Evolutionary conservation across 257 asterid species (phyloP).

Genomic region (Solanum ahanhuiri): DNA sequence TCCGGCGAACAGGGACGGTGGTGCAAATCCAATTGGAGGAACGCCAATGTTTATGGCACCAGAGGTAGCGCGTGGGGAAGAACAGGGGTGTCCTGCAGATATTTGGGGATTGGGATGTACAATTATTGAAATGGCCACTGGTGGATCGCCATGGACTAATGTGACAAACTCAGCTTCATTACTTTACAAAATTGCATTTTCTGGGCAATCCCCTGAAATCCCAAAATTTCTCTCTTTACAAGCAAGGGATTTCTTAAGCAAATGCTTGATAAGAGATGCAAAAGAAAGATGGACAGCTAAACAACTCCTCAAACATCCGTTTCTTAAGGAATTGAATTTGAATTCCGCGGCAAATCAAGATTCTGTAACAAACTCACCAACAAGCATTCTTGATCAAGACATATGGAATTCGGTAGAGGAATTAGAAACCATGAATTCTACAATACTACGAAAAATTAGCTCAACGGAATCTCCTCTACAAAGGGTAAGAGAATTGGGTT

Average conservation of each 20-base stretch:
- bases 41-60: conserved; percentile 87
- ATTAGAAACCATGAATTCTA: background rate
- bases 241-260: conserved; percentile 58
- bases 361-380: conserved; percentile 29
- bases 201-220: conserved; percentile 43
- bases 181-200: conserved; percentile 43
- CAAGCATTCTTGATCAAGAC: conserved; percentile 60
- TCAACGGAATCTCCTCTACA: background rate
- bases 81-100: conserved; percentile 63
- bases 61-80: conserved; percentile 60
- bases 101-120: conserved; percentile 85
- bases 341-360: background rate
- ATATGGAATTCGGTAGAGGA: conserved; percentile 63
- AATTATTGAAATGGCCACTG: conserved; percentile 64
- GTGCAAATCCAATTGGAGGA: conserved; percentile 18
- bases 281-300: conserved; percentile 55
- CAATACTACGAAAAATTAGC: background rate
- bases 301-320: conserved; percentile 51
- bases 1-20: too few species aligned
- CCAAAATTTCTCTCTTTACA: conserved; percentile 43
- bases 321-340: conserved; percentile 15
- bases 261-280: conserved; percentile 44
- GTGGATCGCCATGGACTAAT: conserved; percentile 56
- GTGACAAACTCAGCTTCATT: conserved; percentile 15
- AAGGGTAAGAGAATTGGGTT: conserved; percentile 18